Percentiles rank a stretch among this genome's conserved stretches.
Conservation (phyloP, 805 yeast genomes). For the Barnettozyma sp. region DNA sequence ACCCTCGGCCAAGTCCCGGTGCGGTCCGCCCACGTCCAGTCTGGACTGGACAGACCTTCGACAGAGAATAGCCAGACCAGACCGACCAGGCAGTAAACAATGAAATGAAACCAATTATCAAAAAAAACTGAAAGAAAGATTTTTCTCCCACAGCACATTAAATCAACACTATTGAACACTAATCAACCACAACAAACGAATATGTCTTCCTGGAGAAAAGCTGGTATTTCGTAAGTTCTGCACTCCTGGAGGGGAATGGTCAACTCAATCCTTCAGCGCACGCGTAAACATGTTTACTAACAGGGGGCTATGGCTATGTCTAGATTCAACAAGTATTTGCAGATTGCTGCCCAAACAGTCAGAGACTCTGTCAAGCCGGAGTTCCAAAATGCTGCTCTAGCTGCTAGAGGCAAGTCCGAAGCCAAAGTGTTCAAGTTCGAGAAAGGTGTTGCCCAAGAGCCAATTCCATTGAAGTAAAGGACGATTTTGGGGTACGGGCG, state of each 20-base stretch:
- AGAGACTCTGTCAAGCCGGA: slow-evolving; percentile 88
- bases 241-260: too few relatives aligned
- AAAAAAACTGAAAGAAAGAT: background rate
- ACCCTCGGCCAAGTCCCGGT: too few relatives aligned
- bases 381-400: slow-evolving; percentile 58
- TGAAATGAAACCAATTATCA: background rate
- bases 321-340: slow-evolving; percentile 77
- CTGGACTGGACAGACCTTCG: too few relatives aligned
- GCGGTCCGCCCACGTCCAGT: too few relatives aligned
- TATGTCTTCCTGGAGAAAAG: slow-evolving; percentile 59
- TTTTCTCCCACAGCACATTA: slow-evolving; percentile 1
- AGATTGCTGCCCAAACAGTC: slow-evolving; percentile 83
- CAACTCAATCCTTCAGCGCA: too few relatives aligned
- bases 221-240: slow-evolving; percentile 59
- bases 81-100: background rate
- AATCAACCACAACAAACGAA: too few relatives aligned
- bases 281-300: too few relatives aligned
- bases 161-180: background rate
- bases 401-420: slow-evolving; percentile 68
- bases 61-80: too few relatives aligned
- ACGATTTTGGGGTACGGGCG: too few relatives aligned
- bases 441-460: slow-evolving; percentile 49
- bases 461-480: slow-evolving; percentile 28
- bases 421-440: slow-evolving; percentile 64
- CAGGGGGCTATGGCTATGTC: too few relatives aligned